phyloP scores from a whole-genome alignment of 768 basidiomycete genomes.

The Mycena filopes region DNA sequence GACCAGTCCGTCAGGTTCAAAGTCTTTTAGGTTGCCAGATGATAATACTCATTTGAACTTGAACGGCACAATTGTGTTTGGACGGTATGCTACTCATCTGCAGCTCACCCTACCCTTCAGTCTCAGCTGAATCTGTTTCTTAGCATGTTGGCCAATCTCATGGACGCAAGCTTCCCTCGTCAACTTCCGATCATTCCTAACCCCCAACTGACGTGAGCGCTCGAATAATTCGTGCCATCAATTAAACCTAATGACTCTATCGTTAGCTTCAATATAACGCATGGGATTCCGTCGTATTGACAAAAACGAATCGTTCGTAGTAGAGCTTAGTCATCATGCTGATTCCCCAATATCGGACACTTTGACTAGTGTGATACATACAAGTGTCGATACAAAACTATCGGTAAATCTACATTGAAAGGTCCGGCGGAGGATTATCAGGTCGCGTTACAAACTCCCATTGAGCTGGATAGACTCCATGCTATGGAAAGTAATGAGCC shows the following conservation, averaged over 20 bases:
- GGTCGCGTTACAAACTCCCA: conserved; percentile 7
- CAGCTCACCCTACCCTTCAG: not conserved
- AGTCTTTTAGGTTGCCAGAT: conserved; percentile 39
- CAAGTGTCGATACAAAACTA: conserved; percentile 23
- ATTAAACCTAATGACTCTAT: not conserved
- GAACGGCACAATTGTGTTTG: conserved; percentile 55
- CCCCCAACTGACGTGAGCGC: conserved; percentile 39
- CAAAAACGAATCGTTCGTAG: not conserved
- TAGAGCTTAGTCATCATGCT: no score
- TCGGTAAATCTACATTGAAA: not conserved
- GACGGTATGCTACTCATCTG: conserved; percentile 38
- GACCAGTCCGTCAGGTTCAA: no score
- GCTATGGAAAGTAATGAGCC: conserved; percentile 22
- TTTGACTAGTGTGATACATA: not conserved
- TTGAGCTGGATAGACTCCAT: conserved; percentile 16
- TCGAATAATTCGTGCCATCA: not conserved
- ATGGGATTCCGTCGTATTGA: conserved; percentile 49
- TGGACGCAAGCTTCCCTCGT: conserved; percentile 46
- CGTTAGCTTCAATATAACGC: conserved; percentile 45
- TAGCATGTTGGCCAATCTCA: conserved; percentile 53
- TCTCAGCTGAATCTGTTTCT: conserved; percentile 2
- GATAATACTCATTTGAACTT: conserved; percentile 53
- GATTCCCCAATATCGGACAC: no score
- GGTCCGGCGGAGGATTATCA: not conserved
- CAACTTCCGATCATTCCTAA: conserved; percentile 51